phyloP scores from a whole-genome alignment of 352 stramenopile species.

The Phytophthora megakarya region DNA sequence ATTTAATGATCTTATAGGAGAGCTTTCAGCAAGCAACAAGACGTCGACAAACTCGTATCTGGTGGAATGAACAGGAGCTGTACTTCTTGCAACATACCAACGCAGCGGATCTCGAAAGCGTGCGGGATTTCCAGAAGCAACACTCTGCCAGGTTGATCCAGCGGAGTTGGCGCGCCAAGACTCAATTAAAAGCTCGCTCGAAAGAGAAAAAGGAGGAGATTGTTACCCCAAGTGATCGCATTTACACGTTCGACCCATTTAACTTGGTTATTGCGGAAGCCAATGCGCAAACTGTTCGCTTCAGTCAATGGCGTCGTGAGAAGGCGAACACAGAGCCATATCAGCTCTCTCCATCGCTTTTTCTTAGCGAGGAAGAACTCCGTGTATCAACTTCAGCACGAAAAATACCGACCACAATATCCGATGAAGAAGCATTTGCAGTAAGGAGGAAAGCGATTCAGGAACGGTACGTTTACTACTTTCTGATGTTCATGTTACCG shows the following conservation, averaged over 20 bases:
- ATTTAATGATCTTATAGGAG: constrained; percentile 37
- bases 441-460: constrained; percentile 32
- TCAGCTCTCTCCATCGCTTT: constrained; percentile 3
- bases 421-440: constrained; percentile 28
- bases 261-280: constrained; percentile 1
- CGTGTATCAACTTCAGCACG: neutral
- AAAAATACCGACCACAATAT: constrained; percentile 4
- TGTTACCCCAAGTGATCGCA: constrained; percentile 21
- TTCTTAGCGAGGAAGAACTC: constrained; percentile 11
- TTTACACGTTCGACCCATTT: constrained; percentile 49
- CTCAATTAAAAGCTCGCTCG: neutral
- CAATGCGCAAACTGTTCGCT: neutral
- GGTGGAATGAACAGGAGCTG: constrained; percentile 67
- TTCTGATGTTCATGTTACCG: neutral
- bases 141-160: constrained; percentile 51
- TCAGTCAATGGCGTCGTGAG: constrained; percentile 16
- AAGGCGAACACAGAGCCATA: neutral
- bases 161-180: constrained; percentile 41
- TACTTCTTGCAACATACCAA: constrained; percentile 70
- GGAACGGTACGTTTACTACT: constrained; percentile 35
- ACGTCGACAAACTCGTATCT: constrained; percentile 55
- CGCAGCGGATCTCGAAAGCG: constrained; percentile 45
- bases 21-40: constrained; percentile 49
- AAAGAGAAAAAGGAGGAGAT: neutral
- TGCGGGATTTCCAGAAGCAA: constrained; percentile 52